These are phyloP conservation scores for Cystofilobasidium ferigula DNA, from an alignment of 768 basidiomycete species.

Conservation along the genomic window DNA sequence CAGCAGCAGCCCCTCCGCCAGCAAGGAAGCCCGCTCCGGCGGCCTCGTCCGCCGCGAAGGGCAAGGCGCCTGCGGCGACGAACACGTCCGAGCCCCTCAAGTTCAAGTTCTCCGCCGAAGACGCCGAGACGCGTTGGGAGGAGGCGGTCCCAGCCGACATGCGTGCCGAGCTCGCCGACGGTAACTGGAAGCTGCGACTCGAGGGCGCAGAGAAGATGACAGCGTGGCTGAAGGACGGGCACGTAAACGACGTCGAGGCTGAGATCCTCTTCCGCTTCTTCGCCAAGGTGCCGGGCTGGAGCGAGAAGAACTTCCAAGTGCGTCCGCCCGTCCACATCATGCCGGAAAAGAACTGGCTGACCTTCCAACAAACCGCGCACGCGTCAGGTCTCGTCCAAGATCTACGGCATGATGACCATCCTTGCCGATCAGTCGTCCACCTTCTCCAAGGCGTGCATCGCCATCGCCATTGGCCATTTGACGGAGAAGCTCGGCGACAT, in stretches of 20 bases:
- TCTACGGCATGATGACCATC: conserved; percentile 63
- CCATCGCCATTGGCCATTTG: conserved; percentile 66
- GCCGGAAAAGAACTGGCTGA: background rate
- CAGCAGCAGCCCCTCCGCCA: conserved; percentile 22
- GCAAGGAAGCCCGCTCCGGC: conserved; percentile 35
- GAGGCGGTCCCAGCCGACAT: conserved; percentile 61
- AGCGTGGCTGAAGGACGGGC: conserved; percentile 60
- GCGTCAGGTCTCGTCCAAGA: conserved; percentile 70
- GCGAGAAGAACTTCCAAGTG: conserved; percentile 98
- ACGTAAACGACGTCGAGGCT: conserved; percentile 57
- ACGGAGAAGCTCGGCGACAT: conserved; percentile 90
- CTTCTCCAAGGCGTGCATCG: conserved; percentile 75
- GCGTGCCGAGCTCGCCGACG: conserved; percentile 63
- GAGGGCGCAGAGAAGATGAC: conserved; percentile 77
- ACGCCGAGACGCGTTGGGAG: conserved; percentile 68
- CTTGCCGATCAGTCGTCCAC: conserved; percentile 69
- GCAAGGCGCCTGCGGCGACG: conserved; percentile 33
- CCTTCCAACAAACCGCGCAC: background rate
- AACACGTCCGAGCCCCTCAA: conserved; percentile 71
- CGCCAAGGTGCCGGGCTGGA: conserved; percentile 81
- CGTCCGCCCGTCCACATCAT: conserved; percentile 16
- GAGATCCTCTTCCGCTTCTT: conserved; percentile 80
- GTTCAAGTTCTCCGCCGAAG: conserved; percentile 80
- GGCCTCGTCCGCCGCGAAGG: conserved; percentile 32
- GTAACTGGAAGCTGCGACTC: conserved; percentile 85